Conservation (phyloP, 331 rosid genomes). For the Telfairia occidentalis region DNA sequence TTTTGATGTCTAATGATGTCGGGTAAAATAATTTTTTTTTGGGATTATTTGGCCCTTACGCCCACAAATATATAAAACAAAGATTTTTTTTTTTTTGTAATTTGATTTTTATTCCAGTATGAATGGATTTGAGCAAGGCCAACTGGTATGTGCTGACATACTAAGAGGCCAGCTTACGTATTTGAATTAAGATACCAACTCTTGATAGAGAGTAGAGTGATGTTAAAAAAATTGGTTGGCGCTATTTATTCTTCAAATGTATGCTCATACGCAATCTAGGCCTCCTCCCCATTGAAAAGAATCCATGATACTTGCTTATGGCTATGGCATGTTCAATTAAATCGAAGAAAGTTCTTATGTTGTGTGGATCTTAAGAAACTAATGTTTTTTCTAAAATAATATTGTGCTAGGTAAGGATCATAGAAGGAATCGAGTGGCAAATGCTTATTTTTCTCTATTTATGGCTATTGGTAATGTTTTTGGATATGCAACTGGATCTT, state of each 20-base stretch:
- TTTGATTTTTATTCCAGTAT: not conserved
- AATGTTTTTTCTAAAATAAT: constrained; percentile 17
- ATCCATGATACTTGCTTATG: not conserved
- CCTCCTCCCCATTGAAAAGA: not conserved
- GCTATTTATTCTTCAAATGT: not conserved
- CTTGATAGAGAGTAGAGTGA: not conserved
- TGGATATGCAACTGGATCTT: constrained; percentile 79
- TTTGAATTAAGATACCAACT: not conserved
- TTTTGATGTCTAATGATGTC: not conserved
- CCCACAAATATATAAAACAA: not conserved
- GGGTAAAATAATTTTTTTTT: not conserved
- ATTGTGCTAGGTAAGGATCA: constrained; percentile 58
- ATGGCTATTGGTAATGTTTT: constrained; percentile 87
- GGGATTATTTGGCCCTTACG: not conserved
- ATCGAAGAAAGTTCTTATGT: not conserved
- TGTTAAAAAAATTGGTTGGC: not conserved
- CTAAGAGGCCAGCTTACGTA: not conserved
- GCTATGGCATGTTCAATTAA: not conserved
- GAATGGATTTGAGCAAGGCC: not conserved
- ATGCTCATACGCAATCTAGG: not conserved
- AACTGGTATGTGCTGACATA: not conserved
- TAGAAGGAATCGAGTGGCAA: constrained; percentile 78
- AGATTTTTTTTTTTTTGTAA: too few species aligned
- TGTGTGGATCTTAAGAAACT: constrained; percentile 11
- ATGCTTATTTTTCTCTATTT: constrained; percentile 78